Evolutionary conservation across 2,329 filamentous ascomycete genomes (phyloP).

Genomic region (Cladosporium velox): DNA sequence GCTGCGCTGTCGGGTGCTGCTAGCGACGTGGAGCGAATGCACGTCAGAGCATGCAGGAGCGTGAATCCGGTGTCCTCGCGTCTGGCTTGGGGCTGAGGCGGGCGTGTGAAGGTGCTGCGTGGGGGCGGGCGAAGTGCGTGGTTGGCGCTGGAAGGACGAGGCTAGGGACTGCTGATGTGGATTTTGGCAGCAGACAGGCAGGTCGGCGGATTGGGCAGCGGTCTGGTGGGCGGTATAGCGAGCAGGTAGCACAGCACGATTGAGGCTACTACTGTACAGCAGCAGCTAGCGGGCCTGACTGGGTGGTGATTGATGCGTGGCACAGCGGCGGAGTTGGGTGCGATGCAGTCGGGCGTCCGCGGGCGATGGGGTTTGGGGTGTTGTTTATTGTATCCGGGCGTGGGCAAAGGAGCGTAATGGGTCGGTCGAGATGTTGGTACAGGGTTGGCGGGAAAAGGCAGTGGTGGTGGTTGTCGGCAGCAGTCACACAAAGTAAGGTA

Average conservation of each 20-base stretch:
- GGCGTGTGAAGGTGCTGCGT: neutral
- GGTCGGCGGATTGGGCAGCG: constrained; percentile 4
- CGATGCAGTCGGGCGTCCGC: neutral
- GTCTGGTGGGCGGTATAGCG: neutral
- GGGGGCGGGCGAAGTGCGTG: neutral
- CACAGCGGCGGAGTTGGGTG: constrained; percentile 1
- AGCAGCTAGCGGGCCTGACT: neutral
- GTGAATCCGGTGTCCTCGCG: no score
- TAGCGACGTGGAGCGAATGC: constrained; percentile 20
- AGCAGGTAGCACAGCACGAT: neutral
- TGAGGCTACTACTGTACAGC: neutral
- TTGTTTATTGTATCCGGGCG: neutral
- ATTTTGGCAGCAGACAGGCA: neutral
- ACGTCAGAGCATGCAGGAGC: constrained; percentile 1
- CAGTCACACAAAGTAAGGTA: neutral
- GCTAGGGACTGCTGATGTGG: neutral
- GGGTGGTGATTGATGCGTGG: neutral
- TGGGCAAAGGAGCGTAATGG: constrained; percentile 1
- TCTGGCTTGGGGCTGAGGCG: neutral
- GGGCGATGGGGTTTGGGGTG: neutral
- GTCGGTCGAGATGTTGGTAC: neutral
- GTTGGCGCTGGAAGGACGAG: constrained; percentile 3
- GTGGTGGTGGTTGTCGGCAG: neutral
- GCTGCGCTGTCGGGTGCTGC: constrained; percentile 4
- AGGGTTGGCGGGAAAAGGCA: neutral